phyloP scores from a whole-genome alignment of 2,329 filamentous ascomycete species.

The Orbilia ellipsospora region DNA sequence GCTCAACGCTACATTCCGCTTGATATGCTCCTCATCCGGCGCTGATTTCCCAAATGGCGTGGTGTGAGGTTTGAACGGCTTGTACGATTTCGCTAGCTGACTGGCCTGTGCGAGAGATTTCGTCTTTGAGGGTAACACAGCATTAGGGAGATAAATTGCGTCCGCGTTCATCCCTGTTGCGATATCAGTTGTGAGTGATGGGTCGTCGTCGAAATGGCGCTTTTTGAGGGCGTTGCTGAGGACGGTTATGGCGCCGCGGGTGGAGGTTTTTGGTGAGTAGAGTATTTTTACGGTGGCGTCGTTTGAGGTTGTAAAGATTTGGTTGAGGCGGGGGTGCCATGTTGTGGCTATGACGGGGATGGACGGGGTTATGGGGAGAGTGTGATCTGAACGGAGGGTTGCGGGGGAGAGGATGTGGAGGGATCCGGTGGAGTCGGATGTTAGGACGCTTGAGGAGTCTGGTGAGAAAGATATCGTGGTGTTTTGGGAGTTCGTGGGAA shows the following conservation, averaged over 20 bases:
- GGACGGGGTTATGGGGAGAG: constrained; percentile 88
- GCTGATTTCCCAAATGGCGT: constrained; percentile 93
- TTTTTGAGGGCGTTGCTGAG: constrained; percentile 95
- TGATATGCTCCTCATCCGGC: constrained; percentile 89
- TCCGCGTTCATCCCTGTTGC: constrained; percentile 81
- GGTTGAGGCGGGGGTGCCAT: constrained; percentile 96
- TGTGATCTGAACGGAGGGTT: constrained; percentile 83
- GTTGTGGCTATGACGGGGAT: constrained; percentile 83
- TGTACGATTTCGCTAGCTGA: constrained; percentile 31
- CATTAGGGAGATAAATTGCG: constrained; percentile 77
- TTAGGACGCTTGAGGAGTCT: constrained; percentile 83
- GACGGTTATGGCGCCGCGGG: constrained; percentile 82
- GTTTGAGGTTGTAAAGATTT: constrained; percentile 92
- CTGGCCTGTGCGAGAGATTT: constrained; percentile 41
- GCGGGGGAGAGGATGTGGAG: constrained; percentile 94
- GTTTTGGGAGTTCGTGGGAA: constrained; percentile 82
- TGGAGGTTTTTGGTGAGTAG: constrained; percentile 86
- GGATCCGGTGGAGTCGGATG: constrained; percentile 84
- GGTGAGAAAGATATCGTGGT: constrained; percentile 91
- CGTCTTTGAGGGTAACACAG: constrained; percentile 58
- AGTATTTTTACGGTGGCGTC: constrained; percentile 90
- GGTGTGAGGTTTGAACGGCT: constrained; percentile 80
- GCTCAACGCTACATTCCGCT: constrained; percentile 86
- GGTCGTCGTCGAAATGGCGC: constrained; percentile 93
- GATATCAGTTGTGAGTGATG: constrained; percentile 68